phyloP scores from a whole-genome alignment of 176 grass and related monocot genomes.

The Alloteropsis semialata region DNA sequence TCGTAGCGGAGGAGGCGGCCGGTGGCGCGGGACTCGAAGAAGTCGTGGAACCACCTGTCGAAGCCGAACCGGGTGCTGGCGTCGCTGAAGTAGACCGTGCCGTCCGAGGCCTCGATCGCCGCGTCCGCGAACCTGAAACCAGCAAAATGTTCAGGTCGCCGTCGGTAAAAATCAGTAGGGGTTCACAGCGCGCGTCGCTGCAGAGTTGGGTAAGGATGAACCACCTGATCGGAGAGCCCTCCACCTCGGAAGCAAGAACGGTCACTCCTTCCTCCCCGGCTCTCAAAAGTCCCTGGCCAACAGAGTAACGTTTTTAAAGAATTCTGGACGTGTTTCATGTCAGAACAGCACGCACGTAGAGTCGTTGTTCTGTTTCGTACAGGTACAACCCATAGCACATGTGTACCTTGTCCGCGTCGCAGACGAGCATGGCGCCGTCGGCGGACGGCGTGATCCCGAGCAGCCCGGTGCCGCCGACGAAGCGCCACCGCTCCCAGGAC shows the following conservation, averaged over 20 bases:
- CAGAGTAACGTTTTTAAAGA: background rate
- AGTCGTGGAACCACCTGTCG: slow-evolving; percentile 40
- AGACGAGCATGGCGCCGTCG: slow-evolving; percentile 58
- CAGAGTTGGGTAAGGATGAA: background rate
- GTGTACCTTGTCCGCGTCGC: slow-evolving; percentile 58
- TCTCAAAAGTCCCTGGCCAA: slow-evolving; percentile 54
- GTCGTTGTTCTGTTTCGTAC: background rate
- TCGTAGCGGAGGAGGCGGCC: slow-evolving; percentile 88
- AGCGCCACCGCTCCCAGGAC: slow-evolving; percentile 63
- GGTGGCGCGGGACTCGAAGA: slow-evolving; percentile 37
- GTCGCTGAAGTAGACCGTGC: slow-evolving; percentile 79
- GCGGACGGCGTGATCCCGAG: slow-evolving; percentile 55
- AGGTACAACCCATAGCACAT: too few species aligned
- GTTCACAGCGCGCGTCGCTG: background rate
- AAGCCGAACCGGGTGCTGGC: slow-evolving; percentile 55
- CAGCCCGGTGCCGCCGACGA: slow-evolving; percentile 46
- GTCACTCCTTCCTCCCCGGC: slow-evolving; percentile 55
- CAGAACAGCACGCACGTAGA: too few species aligned
- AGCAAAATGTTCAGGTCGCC: background rate
- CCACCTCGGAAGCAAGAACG: slow-evolving; percentile 49
- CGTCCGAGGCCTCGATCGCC: slow-evolving; percentile 55
- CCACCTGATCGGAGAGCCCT: slow-evolving; percentile 52
- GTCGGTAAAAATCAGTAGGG: too few species aligned
- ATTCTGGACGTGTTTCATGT: too few species aligned
- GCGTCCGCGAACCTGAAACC: slow-evolving; percentile 55